Evolutionary conservation across 2,329 filamentous ascomycete genomes (phyloP).

Genomic region (Colletotrichum sansevieriae): DNA sequence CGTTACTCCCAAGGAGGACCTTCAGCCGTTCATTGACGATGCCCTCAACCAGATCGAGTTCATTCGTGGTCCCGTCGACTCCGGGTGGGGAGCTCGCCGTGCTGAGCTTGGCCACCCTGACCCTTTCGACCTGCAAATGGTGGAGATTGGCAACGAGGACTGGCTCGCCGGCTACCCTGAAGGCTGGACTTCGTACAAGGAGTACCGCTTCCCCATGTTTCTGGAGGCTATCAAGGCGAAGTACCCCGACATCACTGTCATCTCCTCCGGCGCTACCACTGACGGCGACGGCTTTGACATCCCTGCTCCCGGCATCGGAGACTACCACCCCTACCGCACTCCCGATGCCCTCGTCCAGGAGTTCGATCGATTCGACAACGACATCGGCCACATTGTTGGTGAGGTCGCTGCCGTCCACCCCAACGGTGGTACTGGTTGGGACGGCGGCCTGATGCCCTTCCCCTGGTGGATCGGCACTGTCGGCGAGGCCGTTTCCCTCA

Average conservation of each 20-base stretch:
- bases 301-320: slow-evolving; percentile 57
- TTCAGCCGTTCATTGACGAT: slow-evolving; percentile 69
- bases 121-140: slow-evolving; percentile 71
- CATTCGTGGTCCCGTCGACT: slow-evolving; percentile 65
- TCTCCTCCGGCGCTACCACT: slow-evolving; percentile 61
- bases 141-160: slow-evolving; percentile 79
- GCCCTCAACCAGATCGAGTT: slow-evolving; percentile 75
- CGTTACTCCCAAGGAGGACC: slow-evolving; percentile 62
- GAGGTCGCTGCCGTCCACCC: slow-evolving; percentile 66
- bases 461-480: slow-evolving; percentile 73
- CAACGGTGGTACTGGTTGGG: slow-evolving; percentile 64
- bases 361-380: slow-evolving; percentile 68
- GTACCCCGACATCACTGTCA: slow-evolving; percentile 70
- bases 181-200: slow-evolving; percentile 62
- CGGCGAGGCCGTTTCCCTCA: slow-evolving; percentile 73
- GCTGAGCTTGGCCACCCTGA: slow-evolving; percentile 71
- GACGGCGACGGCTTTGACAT: slow-evolving; percentile 61
- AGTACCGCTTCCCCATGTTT: slow-evolving; percentile 71
- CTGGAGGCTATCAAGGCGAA: slow-evolving; percentile 68
- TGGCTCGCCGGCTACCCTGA: slow-evolving; percentile 65
- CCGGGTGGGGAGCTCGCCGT: slow-evolving; percentile 69
- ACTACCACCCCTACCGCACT: slow-evolving; percentile 66
- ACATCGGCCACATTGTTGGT: slow-evolving; percentile 55
- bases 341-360: slow-evolving; percentile 63
- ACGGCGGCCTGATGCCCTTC: slow-evolving; percentile 59